These are phyloP conservation scores for Yamadazyma jaroonii DNA, from an alignment of 1,139 yeast genomes.

Conservation along the genomic window DNA sequence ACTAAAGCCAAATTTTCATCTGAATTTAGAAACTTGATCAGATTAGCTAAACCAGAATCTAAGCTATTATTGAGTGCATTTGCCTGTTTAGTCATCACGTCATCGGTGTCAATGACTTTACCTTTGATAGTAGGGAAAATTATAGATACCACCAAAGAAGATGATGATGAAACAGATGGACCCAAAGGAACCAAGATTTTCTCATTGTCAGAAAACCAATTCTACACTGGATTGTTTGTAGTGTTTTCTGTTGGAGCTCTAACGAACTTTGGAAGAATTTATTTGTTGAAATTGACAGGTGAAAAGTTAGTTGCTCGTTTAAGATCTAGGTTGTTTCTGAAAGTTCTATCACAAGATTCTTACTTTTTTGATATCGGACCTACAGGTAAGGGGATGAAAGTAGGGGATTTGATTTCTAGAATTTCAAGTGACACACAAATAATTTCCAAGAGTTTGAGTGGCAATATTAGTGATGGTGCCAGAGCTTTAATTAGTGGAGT, in stretches of 20 bases:
- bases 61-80: constrained; percentile 48
- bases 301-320: constrained; percentile 84
- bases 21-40: constrained; percentile 27
- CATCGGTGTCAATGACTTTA: constrained; percentile 55
- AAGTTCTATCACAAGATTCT: constrained; percentile 81
- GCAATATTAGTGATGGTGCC: constrained; percentile 87
- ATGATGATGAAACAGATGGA: constrained; percentile 42
- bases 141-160: constrained; percentile 36
- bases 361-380: constrained; percentile 87
- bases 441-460: constrained; percentile 83
- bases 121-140: constrained; percentile 83
- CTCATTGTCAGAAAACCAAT: constrained; percentile 33
- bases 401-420: constrained; percentile 89
- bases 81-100: constrained; percentile 54
- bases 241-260: constrained; percentile 66
- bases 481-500: constrained; percentile 76
- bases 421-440: constrained; percentile 87
- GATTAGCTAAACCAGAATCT: constrained; percentile 39
- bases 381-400: constrained; percentile 51
- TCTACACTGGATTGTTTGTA: constrained; percentile 36
- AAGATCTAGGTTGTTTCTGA: constrained; percentile 72
- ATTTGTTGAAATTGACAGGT: constrained; percentile 71
- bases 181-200: constrained; percentile 12
- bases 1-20: constrained; percentile 9
- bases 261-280: constrained; percentile 79